Conservation (phyloP, 1,284 basidiomycete species). For the Lentinula novae-zelandiae region DNA sequence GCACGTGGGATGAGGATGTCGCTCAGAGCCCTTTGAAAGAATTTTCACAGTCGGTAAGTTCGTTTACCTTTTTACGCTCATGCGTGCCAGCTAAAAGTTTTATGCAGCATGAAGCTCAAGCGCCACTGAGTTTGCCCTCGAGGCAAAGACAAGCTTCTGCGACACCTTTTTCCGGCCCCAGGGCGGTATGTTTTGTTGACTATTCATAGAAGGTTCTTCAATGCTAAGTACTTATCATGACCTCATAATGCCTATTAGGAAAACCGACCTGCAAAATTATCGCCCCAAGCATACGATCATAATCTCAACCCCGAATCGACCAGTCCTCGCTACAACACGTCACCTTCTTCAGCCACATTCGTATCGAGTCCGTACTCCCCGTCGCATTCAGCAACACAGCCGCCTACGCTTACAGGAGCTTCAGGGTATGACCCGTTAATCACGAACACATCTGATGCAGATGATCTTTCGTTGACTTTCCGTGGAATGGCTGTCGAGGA, state of each 20-base stretch:
- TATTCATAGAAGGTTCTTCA: not conserved
- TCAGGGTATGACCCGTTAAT: constrained; percentile 40
- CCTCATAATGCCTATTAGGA: constrained; percentile 35
- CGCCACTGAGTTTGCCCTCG: constrained; percentile 36
- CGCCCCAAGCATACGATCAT: constrained; percentile 51
- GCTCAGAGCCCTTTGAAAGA: constrained; percentile 45
- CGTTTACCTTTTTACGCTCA: constrained; percentile 4
- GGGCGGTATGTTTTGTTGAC: constrained; percentile 33
- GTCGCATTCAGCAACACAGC: not conserved
- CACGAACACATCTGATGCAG: constrained; percentile 38
- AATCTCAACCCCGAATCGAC: constrained; percentile 37
- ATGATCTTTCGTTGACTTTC: constrained; percentile 53
- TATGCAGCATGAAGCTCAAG: constrained; percentile 30
- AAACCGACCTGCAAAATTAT: constrained; percentile 45
- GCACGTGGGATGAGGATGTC: constrained; percentile 59
- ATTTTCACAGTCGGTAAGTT: constrained; percentile 41
- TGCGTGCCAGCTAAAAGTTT: constrained; percentile 13
- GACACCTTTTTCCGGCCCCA: constrained; percentile 34
- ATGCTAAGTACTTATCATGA: constrained; percentile 17
- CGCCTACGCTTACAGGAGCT: constrained; percentile 25
- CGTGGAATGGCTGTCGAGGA: constrained; percentile 70
- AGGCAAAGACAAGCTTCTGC: constrained; percentile 48
- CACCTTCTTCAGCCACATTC: constrained; percentile 18
- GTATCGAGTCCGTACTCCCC: constrained; percentile 5
- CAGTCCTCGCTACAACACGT: constrained; percentile 34